Percentiles rank a stretch among this genome's conserved stretches.
Conservation (phyloP, 208 protist species). For the Acanthamoeba sp. region DNA sequence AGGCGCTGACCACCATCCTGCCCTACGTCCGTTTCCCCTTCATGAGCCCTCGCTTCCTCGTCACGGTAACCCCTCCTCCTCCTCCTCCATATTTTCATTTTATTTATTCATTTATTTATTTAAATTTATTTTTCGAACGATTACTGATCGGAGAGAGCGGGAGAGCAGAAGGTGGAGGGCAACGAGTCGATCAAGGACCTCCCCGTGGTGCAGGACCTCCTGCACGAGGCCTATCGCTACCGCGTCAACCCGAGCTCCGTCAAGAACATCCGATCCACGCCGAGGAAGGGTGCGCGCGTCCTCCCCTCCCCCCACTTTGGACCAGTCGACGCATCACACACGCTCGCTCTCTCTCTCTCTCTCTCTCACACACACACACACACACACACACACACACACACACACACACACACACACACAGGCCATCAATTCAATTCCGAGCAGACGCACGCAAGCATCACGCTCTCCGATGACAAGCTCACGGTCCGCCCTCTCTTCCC, state of each 20-base stretch:
- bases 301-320: too few species aligned
- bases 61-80: not conserved
- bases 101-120: not conserved
- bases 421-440: not conserved
- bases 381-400: too few species aligned
- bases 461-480: not conserved
- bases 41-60: slow-evolving; percentile 24
- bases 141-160: too few species aligned
- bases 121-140: not conserved
- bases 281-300: not conserved
- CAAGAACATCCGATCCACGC: slow-evolving; percentile 35
- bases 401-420: too few species aligned
- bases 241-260: slow-evolving; percentile 16
- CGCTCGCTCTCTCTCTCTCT: too few species aligned
- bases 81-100: not conserved
- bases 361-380: too few species aligned
- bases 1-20: slow-evolving; percentile 37
- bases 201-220: slow-evolving; percentile 25
- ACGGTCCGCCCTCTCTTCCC: not conserved
- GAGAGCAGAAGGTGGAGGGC: slow-evolving; percentile 13
- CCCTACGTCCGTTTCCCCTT: slow-evolving; percentile 60
- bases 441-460: not conserved
- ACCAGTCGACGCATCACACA: too few species aligned
- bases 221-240: slow-evolving; percentile 40
- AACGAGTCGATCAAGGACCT: slow-evolving; percentile 19